Evolutionary conservation across 345 rosid species (phyloP).

Genomic region (Arabidopsis arenosa): DNA sequence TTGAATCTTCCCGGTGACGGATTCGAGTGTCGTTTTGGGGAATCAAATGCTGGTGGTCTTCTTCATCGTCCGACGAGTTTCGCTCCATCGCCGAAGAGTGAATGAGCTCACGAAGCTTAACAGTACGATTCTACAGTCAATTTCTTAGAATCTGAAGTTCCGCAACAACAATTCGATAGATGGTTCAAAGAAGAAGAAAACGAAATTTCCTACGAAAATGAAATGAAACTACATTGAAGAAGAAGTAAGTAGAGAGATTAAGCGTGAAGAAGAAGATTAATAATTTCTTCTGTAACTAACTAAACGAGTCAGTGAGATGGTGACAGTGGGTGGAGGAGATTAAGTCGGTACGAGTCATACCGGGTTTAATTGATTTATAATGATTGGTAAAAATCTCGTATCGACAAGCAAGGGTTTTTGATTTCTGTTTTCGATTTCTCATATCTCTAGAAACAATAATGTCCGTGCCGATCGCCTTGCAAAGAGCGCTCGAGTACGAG

Average conservation of each 20-base stretch:
- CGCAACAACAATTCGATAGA: neutral
- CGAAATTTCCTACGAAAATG: neutral
- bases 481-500: too few species aligned
- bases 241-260: neutral
- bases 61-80: constrained; percentile 77
- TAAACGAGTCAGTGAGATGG: constrained; percentile 15
- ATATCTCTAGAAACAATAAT: too few species aligned
- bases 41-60: constrained; percentile 64
- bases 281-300: constrained; percentile 9
- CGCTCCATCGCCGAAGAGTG: constrained; percentile 55
- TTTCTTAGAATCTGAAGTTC: neutral
- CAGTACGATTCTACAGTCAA: neutral
- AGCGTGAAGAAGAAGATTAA: constrained; percentile 30
- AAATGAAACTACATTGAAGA: neutral
- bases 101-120: neutral
- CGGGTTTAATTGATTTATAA: too few species aligned
- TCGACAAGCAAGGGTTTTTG: too few species aligned
- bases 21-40: constrained; percentile 59
- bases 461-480: too few species aligned
- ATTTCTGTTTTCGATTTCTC: too few species aligned
- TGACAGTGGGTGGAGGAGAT: constrained; percentile 32
- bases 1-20: constrained; percentile 32
- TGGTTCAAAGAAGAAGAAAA: neutral
- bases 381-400: too few species aligned
- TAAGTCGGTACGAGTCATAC: neutral